phyloP scores from a whole-genome alignment of 2,329 filamentous ascomycete genomes.

The Monilinia laxa region DNA sequence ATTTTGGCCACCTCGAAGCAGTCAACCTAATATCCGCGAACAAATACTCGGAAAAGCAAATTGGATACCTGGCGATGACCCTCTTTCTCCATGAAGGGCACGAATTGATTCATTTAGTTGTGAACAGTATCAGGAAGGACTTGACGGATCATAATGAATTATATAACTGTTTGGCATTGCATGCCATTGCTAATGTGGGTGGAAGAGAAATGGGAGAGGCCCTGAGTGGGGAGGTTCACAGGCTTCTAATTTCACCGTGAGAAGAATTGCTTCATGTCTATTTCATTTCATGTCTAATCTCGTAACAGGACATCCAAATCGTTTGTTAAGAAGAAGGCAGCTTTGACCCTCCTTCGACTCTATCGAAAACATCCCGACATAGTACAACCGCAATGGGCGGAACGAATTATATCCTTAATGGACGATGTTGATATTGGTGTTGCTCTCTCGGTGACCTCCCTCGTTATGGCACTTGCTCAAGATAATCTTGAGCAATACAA shows the following conservation, averaged over 20 bases:
- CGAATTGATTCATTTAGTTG: conserved; percentile 90
- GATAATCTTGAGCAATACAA: conserved; percentile 94
- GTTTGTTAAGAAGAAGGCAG: conserved; percentile 99
- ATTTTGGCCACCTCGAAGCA: conserved; percentile 97
- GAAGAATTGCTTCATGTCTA: conserved; percentile 41
- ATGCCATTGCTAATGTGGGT: conserved; percentile 97
- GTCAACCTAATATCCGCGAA: conserved; percentile 95
- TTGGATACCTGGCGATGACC: conserved; percentile 96
- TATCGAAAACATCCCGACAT: conserved; percentile 95
- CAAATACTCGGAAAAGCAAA: conserved; percentile 99
- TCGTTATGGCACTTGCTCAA: conserved; percentile 91
- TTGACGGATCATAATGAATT: conserved; percentile 92
- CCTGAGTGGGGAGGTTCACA: conserved; percentile 85
- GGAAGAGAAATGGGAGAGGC: conserved; percentile 97
- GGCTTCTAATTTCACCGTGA: conserved; percentile 90
- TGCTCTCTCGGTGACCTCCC: conserved; percentile 88
- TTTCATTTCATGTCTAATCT: conserved; percentile 17
- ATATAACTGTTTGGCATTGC: conserved; percentile 93
- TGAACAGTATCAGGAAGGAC: conserved; percentile 98
- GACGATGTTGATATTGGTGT: conserved; percentile 94
- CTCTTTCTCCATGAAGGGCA: conserved; percentile 96
- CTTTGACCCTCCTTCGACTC: conserved; percentile 84
- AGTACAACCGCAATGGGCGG: conserved; percentile 94
- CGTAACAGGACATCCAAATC: conserved; percentile 73
- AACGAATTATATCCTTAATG: conserved; percentile 98